These are phyloP conservation scores for Neofusicoccum parvum DNA, from an alignment of 2,329 filamentous ascomycete genomes.

Conservation along the genomic window DNA sequence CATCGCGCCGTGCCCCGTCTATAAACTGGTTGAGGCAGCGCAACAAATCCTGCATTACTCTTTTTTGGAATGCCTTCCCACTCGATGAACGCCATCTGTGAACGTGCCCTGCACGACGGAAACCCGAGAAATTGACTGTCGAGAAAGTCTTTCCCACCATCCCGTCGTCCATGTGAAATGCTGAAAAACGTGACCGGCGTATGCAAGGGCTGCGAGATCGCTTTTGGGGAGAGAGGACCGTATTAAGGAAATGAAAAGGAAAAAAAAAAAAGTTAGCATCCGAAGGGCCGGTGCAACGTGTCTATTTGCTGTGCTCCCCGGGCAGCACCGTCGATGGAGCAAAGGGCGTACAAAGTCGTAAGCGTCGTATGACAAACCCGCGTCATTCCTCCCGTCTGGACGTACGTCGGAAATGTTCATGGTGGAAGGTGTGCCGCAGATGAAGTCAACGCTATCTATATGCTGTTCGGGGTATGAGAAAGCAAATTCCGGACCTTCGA, in stretches of 20 bases:
- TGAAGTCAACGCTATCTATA: conserved; percentile 55
- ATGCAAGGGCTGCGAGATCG: conserved; percentile 35
- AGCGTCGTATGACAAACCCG: conserved; percentile 38
- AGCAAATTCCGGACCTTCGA: conserved; percentile 42
- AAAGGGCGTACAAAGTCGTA: conserved; percentile 43
- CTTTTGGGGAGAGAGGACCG: conserved; percentile 36
- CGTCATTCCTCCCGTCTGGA: conserved; percentile 27
- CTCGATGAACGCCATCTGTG: conserved; percentile 22
- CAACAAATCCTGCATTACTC: conserved; percentile 21
- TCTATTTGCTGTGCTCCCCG: conserved; percentile 39
- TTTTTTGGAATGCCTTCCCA: conserved; percentile 20
- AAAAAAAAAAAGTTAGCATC: conserved; percentile 34
- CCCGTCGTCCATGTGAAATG: conserved; percentile 21
- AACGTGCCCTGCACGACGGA: conserved; percentile 21
- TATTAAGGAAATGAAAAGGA: conserved; percentile 32
- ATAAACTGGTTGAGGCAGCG: conserved; percentile 18
- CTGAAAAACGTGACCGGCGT: conserved; percentile 19
- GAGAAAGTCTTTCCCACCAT: conserved; percentile 16
- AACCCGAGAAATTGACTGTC: conserved; percentile 19
- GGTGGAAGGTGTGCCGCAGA: conserved; percentile 43
- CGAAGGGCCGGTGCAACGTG: conserved; percentile 42
- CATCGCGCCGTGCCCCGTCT: conserved; percentile 21
- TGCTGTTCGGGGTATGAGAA: conserved; percentile 51
- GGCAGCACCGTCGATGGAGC: conserved; percentile 43
- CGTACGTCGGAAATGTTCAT: conserved; percentile 33